Percentiles rank a stretch among this genome's conserved stretches.
These are phyloP conservation scores for Backusella liffmaniae DNA, from an alignment of 192 early-diverging fungal genomes.

Conservation along the genomic window DNA sequence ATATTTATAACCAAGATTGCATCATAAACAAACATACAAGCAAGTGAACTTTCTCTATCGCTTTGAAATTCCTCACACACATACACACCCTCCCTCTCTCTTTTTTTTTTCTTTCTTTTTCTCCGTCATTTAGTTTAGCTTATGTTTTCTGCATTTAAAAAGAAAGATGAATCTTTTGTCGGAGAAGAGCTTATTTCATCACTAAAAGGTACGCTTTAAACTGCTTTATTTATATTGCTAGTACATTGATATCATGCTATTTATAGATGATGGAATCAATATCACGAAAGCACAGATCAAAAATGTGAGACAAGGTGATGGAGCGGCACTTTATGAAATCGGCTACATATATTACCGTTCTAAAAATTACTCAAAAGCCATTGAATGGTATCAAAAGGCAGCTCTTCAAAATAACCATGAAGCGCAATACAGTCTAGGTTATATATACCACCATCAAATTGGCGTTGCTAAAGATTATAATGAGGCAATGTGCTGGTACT, in stretches of 20 bases:
- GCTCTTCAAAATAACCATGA: constrained; percentile 48
- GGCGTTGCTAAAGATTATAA: constrained; percentile 45
- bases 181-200: background rate
- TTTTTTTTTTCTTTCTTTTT: background rate
- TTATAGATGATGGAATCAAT: background rate
- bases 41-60: too few relatives aligned
- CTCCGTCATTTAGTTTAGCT: background rate
- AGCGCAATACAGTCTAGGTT: constrained; percentile 53
- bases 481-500: constrained; percentile 56
- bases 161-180: background rate
- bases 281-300: background rate
- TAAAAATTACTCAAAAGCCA: constrained; percentile 46
- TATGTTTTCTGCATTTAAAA: background rate
- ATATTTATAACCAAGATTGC: too few relatives aligned
- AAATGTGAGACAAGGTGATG: background rate
- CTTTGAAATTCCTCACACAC: too few relatives aligned
- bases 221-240: background rate
- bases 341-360: constrained; percentile 23
- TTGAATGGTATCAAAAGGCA: constrained; percentile 48
- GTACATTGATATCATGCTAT: background rate
- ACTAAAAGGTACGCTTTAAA: background rate
- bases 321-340: background rate
- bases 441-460: constrained; percentile 61
- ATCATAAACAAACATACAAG: too few relatives aligned
- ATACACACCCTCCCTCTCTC: too few relatives aligned